Base-by-base conservation (phyloP, 2,329 filamentous ascomycete species). In the Teratosphaeria pseudoeucalypti region DNA sequence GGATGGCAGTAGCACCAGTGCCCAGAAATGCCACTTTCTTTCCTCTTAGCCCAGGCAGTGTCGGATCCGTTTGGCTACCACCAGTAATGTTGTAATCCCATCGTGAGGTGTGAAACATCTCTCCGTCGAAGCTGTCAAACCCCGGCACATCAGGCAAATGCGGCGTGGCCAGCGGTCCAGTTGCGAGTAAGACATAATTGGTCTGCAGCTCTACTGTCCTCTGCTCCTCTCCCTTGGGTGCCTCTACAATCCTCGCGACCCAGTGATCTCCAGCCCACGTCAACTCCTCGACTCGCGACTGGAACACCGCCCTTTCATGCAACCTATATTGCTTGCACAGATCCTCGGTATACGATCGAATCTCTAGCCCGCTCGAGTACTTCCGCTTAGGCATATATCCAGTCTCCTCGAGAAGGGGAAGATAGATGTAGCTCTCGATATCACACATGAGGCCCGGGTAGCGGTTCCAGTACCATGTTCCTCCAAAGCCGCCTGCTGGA, bases 371-470 rank as follows among this genome's bases (percentile, higher is more conserved):
- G 10, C 70, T 70, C 0, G 76, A 71, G 62, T 80, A 82, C 52
- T 76, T 75, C 52, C 81, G 73, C 16, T 73, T 79, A 0, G 84
- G 84, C 67, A 85, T 77, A 65, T 83, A 85, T 11, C 39, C 79
- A 1, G 76, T 83, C 68, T 85, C 82, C 61, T 86, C 83, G 2
- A 86, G 75, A 12, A 84, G 70, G 3, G 83, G 82, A 71, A 85
- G 70, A 65, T 86, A 86, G n/a, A 78, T 74, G 64, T 82, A 84
- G 57, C 77, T 76, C 69, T 87, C 84, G 2, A 84, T 72, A 64
- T 87, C 84, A 66, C 83, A 86, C 62, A 69, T 71, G 3, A 78
- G 62, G 3, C 78, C 78, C 1, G 78, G 77, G 59, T 79, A 80
- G 10, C 74, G 70, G 23, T 80, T 79, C 75, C 75, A 79, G 63